Base-by-base conservation (phyloP, 495 filamentous ascomycete genomes). In the Rostrohypoxylon terebratum region DNA sequence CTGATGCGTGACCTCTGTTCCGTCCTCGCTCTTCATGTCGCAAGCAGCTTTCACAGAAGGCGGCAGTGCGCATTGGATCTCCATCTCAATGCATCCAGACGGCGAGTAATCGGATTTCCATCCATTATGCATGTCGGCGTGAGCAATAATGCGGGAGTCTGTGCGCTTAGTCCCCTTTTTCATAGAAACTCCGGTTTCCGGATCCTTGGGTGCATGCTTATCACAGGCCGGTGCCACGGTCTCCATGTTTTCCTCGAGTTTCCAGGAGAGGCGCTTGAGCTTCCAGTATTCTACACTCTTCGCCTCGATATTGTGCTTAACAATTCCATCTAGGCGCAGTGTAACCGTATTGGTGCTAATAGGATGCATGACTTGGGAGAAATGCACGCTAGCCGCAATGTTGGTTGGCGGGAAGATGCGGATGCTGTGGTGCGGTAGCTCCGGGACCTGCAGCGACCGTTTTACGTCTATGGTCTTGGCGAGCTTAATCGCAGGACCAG, bases 351-450 rank as follows among this genome's bases (percentile, higher is more conserved):
- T 94, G 66, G 88, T 90, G 76, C 93, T 93, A 53, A 96, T 93
- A 11, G 96, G 94, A 81, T 98, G 90, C 47, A 98, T 89, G 58
- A 96, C 87, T 18, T 92, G 87, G 9, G 93, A 90, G 38, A 96
- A 89, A 59, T 92, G 87, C 71, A 96, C 89, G 72, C 88, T 89
- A 42, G 93, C 92, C 54, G 91, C 93, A 65, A 99, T 89, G 77
- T 94, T 94, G 63, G 96, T 99, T 0, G 96, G 96, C 36, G 96
- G 96, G 82, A 99, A 99, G 68, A 98, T 91, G 72, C 96, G 94
- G 54, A 96, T 88, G 16, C 92, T 94, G 77, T 92, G 90, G 63
- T 91, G 90, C 2, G 94, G 93, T 3, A 85, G 77, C 36, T 86
- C 84, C 60, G 83, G 75, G 4, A 82, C 77, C 36, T 82, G 77